Base-by-base conservation (phyloP, 257 asterid genomes). In the Solanum neorickii region DNA sequence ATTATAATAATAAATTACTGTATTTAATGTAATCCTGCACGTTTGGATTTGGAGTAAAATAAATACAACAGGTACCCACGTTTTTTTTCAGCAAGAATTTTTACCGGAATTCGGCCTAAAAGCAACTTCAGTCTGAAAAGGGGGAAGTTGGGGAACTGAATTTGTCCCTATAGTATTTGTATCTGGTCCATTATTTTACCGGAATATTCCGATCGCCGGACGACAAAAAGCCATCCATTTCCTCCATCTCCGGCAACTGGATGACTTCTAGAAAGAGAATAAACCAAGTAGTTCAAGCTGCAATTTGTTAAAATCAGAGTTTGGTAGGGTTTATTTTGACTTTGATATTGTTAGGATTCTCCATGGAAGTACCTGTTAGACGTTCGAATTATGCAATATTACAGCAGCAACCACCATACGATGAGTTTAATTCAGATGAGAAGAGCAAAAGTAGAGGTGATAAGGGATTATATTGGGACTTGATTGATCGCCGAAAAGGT, bases 331-430 rank as follows among this genome's bases (percentile, higher is more conserved):
- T 60, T 60, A 0, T 1, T 60, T 60, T 60, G 69, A 60, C 29
- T 60, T 60, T 60, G 69, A n/a, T 65, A 25, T 66, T 25, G 15
- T 66, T 66, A 20, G 73, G 9, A 10, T 49, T 52, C 77, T 91
- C 92, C 83, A 95, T 96, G 98, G 98, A 92, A 93, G 91, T 95
- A 94, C 93, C 94, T 42, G 94, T 91, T 56, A 89, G 95, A 65
- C 94, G 98, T 89, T 94, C 98, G 72, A 92, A 93, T 92, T 96
- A 95, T 89, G 88, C 94, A 84, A 77, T 93, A 66, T 62, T 62
- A 23, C 70, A 62, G 31, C 16, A n/a, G 70, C 70, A 62, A 62
- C 70, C 70, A 16, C 70, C 31, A 9, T n/a, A 62, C 31, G 31
- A 62, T 5, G 70, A 62, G 70, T 62, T 25, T 62, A n/a, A 62